phyloP scores from a whole-genome alignment of 306 rosid species.

The Trichosanthes truncata region DNA sequence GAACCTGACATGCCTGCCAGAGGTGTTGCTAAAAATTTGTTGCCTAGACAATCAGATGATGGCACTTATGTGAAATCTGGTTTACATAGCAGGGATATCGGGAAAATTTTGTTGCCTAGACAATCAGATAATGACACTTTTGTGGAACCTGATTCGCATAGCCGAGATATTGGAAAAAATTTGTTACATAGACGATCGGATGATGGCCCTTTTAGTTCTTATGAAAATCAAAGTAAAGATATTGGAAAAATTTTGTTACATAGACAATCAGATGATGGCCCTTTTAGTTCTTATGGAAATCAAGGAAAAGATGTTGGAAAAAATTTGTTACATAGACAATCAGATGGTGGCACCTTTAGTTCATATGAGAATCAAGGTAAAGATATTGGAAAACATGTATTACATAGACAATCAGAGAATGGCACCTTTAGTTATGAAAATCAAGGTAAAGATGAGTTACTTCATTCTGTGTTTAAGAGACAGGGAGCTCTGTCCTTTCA shows the following conservation, averaged over 20 bases:
- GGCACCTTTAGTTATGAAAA: constrained; percentile 28
- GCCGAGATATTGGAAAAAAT: constrained; percentile 37
- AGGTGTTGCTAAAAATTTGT: not conserved
- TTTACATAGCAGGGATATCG: constrained; percentile 25
- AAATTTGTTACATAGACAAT: constrained; percentile 36
- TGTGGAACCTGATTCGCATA: constrained; percentile 5
- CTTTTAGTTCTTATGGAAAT: constrained; percentile 51
- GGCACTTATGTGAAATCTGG: not conserved
- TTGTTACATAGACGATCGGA: constrained; percentile 38
- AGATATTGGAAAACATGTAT: constrained; percentile 35
- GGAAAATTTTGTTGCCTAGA: constrained; percentile 38
- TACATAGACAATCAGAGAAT: constrained; percentile 37
- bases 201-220: constrained; percentile 35
- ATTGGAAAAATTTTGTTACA: constrained; percentile 36
- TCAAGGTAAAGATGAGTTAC: constrained; percentile 50
- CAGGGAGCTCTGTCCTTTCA: constrained; percentile 47
- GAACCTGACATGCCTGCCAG: constrained; percentile 37
- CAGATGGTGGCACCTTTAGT: constrained; percentile 39
- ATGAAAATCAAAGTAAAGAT: constrained; percentile 22
- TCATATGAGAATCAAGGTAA: constrained; percentile 26
- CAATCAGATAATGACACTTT: constrained; percentile 37
- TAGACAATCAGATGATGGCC: constrained; percentile 34
- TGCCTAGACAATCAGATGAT: not conserved
- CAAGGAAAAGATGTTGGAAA: constrained; percentile 33
- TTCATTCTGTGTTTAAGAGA: constrained; percentile 63